A percentile compares a stretch with the other conserved stretches of the same genome.
These are phyloP conservation scores for Penicillium expansum DNA, from an alignment of 2,329 filamentous ascomycete genomes.

Conservation along the genomic window DNA sequence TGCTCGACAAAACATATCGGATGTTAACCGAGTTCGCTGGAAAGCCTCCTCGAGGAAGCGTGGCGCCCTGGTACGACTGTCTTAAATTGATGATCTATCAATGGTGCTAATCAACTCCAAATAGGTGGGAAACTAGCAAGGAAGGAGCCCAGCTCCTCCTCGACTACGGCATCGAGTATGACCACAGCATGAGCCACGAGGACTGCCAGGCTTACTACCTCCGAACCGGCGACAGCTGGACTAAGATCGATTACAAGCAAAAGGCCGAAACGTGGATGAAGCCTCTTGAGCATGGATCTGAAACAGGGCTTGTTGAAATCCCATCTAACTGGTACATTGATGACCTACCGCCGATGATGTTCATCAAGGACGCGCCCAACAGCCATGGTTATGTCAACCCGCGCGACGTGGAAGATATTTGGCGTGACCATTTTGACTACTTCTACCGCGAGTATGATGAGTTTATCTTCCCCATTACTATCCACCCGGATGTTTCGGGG, in stretches of 20 bases:
- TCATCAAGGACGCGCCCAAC: constrained; percentile 48
- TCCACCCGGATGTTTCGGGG: constrained; percentile 71
- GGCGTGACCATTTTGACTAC: constrained; percentile 63
- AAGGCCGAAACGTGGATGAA: constrained; percentile 48
- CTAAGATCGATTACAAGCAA: constrained; percentile 43
- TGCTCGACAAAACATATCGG: constrained; percentile 74
- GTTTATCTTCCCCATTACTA: constrained; percentile 73
- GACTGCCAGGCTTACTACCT: constrained; percentile 47
- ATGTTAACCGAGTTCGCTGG: constrained; percentile 71
- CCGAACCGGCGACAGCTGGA: constrained; percentile 45
- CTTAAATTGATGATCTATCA: neutral
- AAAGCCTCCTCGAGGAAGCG: constrained; percentile 69
- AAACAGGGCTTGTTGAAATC: constrained; percentile 44
- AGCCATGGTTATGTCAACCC: constrained; percentile 59
- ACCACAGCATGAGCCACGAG: constrained; percentile 47
- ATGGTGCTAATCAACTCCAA: neutral
- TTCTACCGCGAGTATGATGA: constrained; percentile 75
- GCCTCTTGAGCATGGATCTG: constrained; percentile 46
- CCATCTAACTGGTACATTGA: constrained; percentile 47
- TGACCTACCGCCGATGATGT: constrained; percentile 47
- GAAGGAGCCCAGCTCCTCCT: constrained; percentile 56
- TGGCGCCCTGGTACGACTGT: constrained; percentile 61
- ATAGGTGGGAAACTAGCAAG: constrained; percentile 64
- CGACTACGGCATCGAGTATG: constrained; percentile 45
- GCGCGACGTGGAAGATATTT: constrained; percentile 57